Evolutionary conservation across 2,329 filamentous ascomycete genomes (phyloP).

Genomic region (Byssothecium circinans): DNA sequence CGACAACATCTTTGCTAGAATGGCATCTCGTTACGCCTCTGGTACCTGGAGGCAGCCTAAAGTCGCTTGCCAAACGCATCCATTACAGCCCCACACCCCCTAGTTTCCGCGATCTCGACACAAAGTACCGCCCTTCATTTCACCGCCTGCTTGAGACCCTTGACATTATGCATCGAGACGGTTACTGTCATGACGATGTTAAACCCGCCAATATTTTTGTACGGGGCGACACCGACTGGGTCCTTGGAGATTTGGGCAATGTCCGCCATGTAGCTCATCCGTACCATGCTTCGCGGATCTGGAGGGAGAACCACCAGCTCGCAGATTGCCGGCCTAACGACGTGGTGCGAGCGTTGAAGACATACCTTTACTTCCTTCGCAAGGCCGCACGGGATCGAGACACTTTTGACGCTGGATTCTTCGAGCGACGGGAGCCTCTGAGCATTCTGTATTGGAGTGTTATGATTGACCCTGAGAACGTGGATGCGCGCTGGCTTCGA

Average conservation of each 20-base stretch:
- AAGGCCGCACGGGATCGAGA: conserved; percentile 9
- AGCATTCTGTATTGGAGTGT: conserved; percentile 33
- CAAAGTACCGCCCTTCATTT: conserved; percentile 32
- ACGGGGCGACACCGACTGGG: conserved; percentile 23
- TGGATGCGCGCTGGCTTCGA: conserved; percentile 1
- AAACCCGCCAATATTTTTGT: conserved; percentile 42
- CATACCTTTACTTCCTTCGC: conserved; percentile 29
- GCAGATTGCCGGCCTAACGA: conserved; percentile 35
- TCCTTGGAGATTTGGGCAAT: conserved; percentile 42
- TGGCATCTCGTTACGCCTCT: conserved; percentile 22
- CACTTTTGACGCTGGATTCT: conserved; percentile 28
- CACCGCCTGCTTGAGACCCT: conserved; percentile 27
- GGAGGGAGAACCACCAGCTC: conserved; percentile 26
- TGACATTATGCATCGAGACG: conserved; percentile 26
- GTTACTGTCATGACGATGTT: conserved; percentile 44
- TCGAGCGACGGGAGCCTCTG: conserved; percentile 17
- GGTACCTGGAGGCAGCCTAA: conserved; percentile 11
- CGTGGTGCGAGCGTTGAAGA: conserved; percentile 30
- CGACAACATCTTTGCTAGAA: conserved; percentile 1
- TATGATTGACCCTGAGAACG: conserved; percentile 3
- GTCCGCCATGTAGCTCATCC: conserved; percentile 33
- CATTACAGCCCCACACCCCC: neutral
- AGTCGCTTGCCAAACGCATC: conserved; percentile 11
- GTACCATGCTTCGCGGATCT: conserved; percentile 27
- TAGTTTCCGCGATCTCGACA: conserved; percentile 23